Conservation (phyloP, 768 basidiomycete species). For the Botryobasidium botryosum region DNA sequence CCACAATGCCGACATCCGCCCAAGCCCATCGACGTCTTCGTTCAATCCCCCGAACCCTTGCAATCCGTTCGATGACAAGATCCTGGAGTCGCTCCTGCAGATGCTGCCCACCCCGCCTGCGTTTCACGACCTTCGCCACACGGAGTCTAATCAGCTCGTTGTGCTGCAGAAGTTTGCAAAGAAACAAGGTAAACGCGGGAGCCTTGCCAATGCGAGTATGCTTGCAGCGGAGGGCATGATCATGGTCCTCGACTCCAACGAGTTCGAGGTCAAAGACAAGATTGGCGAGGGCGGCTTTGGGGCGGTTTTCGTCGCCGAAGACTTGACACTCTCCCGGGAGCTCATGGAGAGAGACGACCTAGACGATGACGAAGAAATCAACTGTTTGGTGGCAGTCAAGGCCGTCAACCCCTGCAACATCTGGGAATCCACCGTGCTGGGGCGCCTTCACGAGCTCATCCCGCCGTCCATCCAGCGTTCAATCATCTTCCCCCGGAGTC, state of each 20-base stretch:
- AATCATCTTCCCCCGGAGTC: constrained; percentile 55
- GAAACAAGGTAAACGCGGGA: constrained; percentile 16
- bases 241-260: constrained; percentile 43
- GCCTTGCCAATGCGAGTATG: neutral
- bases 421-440: constrained; percentile 86
- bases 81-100: constrained; percentile 41
- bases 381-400: constrained; percentile 68
- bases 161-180: constrained; percentile 57
- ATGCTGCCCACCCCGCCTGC: constrained; percentile 13
- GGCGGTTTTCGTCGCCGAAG: constrained; percentile 72
- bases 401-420: constrained; percentile 74
- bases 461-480: constrained; percentile 40
- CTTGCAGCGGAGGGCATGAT: constrained; percentile 24
- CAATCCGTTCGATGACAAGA: constrained; percentile 59
- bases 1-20: no score
- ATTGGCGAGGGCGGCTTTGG: constrained; percentile 96
- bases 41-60: constrained; percentile 82
- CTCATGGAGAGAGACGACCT: constrained; percentile 27
- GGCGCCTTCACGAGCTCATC: constrained; percentile 57
- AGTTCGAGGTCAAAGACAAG: constrained; percentile 64
- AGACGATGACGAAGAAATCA: constrained; percentile 30
- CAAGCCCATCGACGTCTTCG: no score
- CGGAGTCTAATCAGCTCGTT: constrained; percentile 36
- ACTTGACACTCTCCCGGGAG: constrained; percentile 19
- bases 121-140: constrained; percentile 19